Evolutionary conservation across 306 rosid species (phyloP), one percentile per base, ranked within the genome.

Genomic region (Citrullus mucosospermus): DNA sequence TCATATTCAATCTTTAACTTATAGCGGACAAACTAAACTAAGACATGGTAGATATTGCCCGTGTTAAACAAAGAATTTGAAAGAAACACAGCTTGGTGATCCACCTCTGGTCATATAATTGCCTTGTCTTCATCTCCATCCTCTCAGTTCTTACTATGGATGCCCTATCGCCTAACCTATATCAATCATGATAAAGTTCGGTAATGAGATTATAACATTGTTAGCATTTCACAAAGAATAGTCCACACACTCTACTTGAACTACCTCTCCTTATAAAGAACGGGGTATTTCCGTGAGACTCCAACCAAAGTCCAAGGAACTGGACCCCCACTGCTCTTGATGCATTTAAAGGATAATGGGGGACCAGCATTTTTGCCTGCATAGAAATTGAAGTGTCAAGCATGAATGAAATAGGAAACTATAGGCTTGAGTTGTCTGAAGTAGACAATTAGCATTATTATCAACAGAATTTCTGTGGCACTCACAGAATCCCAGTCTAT

Each of bases 261-360:
- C 78, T 71, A 94, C 98, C 96, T 88, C 84, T 94, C 96, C 85
- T 82, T 92, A 88, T 89, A 94, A 65, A 94, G 90, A 77, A 90
- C 80, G 78, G 98, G 98, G 86, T 92, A 94, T 83, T 85, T 83
- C 55, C 98, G 88, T 30, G 88, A 85, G 74, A 94, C 83, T 81
- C 98, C 95, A 69, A 84, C 89, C 85, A 94, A 86, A 20, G 98
- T 92, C 86, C 80, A 88, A 41, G 98, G 98, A 62, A 94, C 80
- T 44, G 83, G 80, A 82, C 97, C 97, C 1, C 98, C 98, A 76
- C 85, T 80, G 58, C 85, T 82, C 84, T 94, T 92, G 82, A 92
- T 87, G 87, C 96, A 88, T 81, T 83, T 89, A 82, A 94, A 92
- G 69, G 97, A 97, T 80, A 94, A 84, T 80, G 98, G 97, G 75